These are phyloP conservation scores for Kodamaea plutei DNA, from an alignment of 1,139 yeast species.

Conservation along the genomic window DNA sequence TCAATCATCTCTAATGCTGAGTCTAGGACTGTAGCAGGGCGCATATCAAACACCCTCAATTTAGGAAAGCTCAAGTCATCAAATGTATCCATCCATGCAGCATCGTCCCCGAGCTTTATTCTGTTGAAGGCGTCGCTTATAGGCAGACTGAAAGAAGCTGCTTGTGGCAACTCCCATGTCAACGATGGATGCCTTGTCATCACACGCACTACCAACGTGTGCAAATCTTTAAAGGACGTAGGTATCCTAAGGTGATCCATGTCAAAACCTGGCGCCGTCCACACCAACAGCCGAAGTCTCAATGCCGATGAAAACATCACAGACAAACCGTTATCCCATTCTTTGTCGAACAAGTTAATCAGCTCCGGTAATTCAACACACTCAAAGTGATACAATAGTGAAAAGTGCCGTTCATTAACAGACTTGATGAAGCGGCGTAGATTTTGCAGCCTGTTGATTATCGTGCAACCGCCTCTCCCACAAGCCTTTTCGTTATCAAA, in stretches of 20 bases:
- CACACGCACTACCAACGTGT: too few relatives aligned
- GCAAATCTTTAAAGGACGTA: too few relatives aligned
- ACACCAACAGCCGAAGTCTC: constrained; percentile 24
- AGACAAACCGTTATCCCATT: constrained; percentile 16
- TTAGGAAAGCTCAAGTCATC: constrained; percentile 19
- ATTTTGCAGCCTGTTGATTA: constrained; percentile 26
- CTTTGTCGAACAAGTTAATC: constrained; percentile 28
- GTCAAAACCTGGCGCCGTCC: constrained; percentile 34
- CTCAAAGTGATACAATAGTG: constrained; percentile 21
- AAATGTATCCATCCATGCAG: constrained; percentile 20
- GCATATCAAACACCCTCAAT: constrained; percentile 17
- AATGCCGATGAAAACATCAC: constrained; percentile 19
- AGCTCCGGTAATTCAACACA: constrained; percentile 34
- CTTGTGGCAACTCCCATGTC: too few relatives aligned
- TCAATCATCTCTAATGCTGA: neutral
- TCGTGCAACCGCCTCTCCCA: too few relatives aligned
- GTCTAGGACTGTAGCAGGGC: constrained; percentile 2
- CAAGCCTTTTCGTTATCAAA: constrained; percentile 37
- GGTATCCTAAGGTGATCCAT: too few relatives aligned
- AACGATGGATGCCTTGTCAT: too few relatives aligned
- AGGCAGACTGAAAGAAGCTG: too few relatives aligned
- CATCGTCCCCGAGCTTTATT: too few relatives aligned
- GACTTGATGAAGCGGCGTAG: constrained; percentile 27
- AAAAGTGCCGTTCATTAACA: constrained; percentile 8
- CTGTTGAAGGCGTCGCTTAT: too few relatives aligned